A percentile compares a stretch with the other conserved stretches of the same genome.
These are phyloP conservation scores for Chenopodium suecicum DNA, from an alignment of 148 eudicot species.

Conservation along the genomic window DNA sequence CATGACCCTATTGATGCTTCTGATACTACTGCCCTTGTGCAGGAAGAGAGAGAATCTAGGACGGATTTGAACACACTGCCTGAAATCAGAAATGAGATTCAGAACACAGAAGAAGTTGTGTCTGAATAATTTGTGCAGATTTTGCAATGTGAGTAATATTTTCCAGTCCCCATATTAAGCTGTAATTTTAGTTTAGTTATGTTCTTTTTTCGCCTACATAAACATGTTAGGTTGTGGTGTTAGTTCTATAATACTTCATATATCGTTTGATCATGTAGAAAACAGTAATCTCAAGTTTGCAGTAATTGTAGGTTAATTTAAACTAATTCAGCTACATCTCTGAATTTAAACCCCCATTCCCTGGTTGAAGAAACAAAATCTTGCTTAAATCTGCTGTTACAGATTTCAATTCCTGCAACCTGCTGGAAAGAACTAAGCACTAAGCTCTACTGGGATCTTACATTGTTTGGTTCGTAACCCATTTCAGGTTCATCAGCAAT, in stretches of 20 bases:
- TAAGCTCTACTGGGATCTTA: neutral
- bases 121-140: conserved; percentile 42
- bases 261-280: conserved; percentile 12
- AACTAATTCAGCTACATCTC: neutral
- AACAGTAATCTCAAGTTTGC: conserved; percentile 14
- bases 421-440: neutral
- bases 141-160: conserved; percentile 7
- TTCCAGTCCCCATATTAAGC: neutral
- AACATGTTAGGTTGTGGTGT: conserved; percentile 18
- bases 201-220: conserved; percentile 1
- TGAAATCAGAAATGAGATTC: conserved; percentile 60
- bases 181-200: conserved; percentile 13
- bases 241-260: conserved; percentile 18
- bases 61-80: conserved; percentile 57
- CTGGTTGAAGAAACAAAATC: neutral
- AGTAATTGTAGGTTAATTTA: conserved; percentile 17
- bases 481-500: neutral
- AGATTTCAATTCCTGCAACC: neutral
- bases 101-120: conserved; percentile 44
- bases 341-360: neutral
- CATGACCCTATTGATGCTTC: conserved; percentile 51
- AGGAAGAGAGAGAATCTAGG: conserved; percentile 52
- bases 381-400: neutral
- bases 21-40: conserved; percentile 35
- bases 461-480: neutral